These are phyloP conservation scores for Pisolithus sp. DNA, from an alignment of 768 basidiomycete genomes.

Conservation along the genomic window DNA sequence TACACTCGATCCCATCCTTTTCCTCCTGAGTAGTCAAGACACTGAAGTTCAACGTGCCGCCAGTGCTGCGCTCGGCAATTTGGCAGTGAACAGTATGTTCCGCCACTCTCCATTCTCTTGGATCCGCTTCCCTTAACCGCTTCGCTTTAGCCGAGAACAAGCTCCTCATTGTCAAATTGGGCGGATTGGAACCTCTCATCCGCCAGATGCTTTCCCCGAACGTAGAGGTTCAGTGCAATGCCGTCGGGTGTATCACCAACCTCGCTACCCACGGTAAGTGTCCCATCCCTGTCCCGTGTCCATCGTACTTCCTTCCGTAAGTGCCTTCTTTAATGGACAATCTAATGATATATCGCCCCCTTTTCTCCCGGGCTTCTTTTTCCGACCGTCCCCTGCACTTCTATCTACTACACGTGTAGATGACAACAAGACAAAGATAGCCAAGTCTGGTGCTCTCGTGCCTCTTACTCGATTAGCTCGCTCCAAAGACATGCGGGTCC, in stretches of 20 bases:
- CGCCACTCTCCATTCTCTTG: constrained; percentile 6
- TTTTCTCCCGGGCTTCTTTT: constrained; percentile 4
- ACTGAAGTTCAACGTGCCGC: constrained; percentile 98
- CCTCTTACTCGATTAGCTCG: constrained; percentile 93
- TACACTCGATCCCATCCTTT: constrained; percentile 96
- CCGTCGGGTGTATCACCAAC: constrained; percentile 98
- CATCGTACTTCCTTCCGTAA: neutral
- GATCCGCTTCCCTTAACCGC: constrained; percentile 7
- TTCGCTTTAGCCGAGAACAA: constrained; percentile 85
- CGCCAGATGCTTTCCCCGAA: constrained; percentile 99
- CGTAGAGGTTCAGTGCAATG: constrained; percentile 99
- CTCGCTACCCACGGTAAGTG: constrained; percentile 90
- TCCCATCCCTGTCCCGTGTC: neutral
- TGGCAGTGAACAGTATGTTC: constrained; percentile 92
- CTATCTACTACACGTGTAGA: constrained; percentile 41
- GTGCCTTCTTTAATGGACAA: constrained; percentile 2
- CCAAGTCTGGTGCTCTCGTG: constrained; percentile 97
- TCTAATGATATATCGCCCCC: constrained; percentile 1
- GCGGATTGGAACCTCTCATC: constrained; percentile 95
- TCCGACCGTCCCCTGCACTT: constrained; percentile 6
- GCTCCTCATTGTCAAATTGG: constrained; percentile 94
- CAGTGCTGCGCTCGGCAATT: constrained; percentile 92
- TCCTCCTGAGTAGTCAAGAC: constrained; percentile 94
- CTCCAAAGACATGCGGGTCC: constrained; percentile 99
- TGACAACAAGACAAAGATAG: constrained; percentile 99